A percentile compares a stretch with the other conserved stretches of the same genome.
Conservation (phyloP, 2,329 filamentous ascomycete genomes). For the Talaromyces sp. region DNA sequence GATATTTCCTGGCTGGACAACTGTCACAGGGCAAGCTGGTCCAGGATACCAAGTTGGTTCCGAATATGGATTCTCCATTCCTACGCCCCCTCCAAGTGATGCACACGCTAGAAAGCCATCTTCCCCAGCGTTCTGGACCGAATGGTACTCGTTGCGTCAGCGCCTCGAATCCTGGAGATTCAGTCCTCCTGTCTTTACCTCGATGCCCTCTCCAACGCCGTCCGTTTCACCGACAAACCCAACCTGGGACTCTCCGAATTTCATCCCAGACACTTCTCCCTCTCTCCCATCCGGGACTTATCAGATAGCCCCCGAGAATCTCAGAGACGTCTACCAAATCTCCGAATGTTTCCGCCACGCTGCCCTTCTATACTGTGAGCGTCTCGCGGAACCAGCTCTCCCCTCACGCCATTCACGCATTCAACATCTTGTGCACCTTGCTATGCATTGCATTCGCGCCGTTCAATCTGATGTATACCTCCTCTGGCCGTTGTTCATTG, state of each 20-base stretch:
- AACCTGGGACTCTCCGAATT: conserved; percentile 18
- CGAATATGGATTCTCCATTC: conserved; percentile 34
- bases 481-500: conserved; percentile 90
- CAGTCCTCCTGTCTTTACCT: conserved; percentile 42
- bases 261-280: conserved; percentile 34
- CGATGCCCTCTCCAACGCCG: conserved; percentile 24
- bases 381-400: conserved; percentile 74
- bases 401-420: conserved; percentile 76
- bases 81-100: conserved; percentile 29
- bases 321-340: conserved; percentile 76
- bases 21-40: conserved; percentile 18
- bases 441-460: conserved; percentile 79
- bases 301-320: conserved; percentile 59
- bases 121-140: conserved; percentile 69
- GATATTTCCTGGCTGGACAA: conserved; percentile 30
- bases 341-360: conserved; percentile 90
- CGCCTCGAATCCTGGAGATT: conserved; percentile 83
- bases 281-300: conserved; percentile 29
- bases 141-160: conserved; percentile 79
- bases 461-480: conserved; percentile 85
- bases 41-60: conserved; percentile 42
- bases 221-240: conserved; percentile 19
- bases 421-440: conserved; percentile 78
- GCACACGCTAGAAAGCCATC: conserved; percentile 23
- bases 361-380: conserved; percentile 85